Evolutionary conservation across 2,329 filamentous ascomycete species (phyloP).

Genomic region (Monosporascus sp.): DNA sequence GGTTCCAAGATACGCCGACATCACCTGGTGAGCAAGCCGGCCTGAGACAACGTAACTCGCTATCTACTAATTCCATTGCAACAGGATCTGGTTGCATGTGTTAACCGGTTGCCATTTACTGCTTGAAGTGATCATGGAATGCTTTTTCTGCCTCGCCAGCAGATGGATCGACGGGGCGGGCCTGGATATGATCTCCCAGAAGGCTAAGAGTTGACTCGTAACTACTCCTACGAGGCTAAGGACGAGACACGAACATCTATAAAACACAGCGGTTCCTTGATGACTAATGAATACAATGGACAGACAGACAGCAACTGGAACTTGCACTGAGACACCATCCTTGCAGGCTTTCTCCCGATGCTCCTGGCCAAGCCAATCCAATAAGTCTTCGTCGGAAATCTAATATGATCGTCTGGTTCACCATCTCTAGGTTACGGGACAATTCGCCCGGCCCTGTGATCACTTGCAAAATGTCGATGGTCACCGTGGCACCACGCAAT

Average conservation of each 20-base stretch:
- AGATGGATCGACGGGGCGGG: slow-evolving; percentile 4
- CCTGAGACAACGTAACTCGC: slow-evolving; percentile 9
- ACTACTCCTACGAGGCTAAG: slow-evolving; percentile 1
- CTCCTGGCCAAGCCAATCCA: slow-evolving; percentile 23
- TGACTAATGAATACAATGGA: background rate
- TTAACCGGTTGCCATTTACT: slow-evolving; percentile 3
- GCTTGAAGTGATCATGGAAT: slow-evolving; percentile 3
- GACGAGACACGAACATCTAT: slow-evolving; percentile 5
- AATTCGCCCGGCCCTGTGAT: background rate
- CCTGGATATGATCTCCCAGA: slow-evolving; percentile 1
- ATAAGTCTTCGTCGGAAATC: slow-evolving; percentile 10
- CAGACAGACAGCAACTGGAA: slow-evolving; percentile 6
- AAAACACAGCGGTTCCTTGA: slow-evolving; percentile 5
- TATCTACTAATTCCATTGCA: background rate
- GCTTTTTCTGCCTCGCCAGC: slow-evolving; percentile 2
- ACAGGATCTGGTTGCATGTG: slow-evolving; percentile 4
- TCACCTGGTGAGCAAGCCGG: background rate
- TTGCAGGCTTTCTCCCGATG: slow-evolving; percentile 22
- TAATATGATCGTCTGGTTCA: background rate
- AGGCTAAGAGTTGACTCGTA: slow-evolving; percentile 4
- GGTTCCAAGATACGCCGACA: background rate
- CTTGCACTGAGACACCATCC: slow-evolving; percentile 12
- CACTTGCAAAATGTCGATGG: too few species aligned
- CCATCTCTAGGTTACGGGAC: background rate
- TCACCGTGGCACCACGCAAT: too few species aligned